Base-by-base conservation (phyloP, 2,329 filamentous ascomycete species). In the Davidsoniella neocaledoniae region DNA sequence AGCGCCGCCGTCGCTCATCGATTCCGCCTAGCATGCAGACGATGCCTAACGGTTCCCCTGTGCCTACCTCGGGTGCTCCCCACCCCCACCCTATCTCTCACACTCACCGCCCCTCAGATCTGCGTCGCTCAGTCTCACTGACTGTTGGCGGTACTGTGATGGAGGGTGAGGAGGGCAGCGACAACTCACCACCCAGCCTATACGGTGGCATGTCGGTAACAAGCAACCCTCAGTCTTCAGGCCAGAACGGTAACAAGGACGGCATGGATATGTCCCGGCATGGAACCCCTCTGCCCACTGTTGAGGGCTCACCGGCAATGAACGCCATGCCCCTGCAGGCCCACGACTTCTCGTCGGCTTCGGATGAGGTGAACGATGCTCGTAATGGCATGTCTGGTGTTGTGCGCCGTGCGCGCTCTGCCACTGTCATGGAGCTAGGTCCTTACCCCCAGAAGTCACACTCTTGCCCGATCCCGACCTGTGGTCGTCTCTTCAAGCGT, bases 361-460 rank as follows among this genome's bases (percentile, higher is more conserved):
- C 70, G 55, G 81, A 82, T 38, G 81, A 85, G 46, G 63, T 77
- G 47, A 66, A 74, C 19, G 62, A 77, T 61, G 61, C 79, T 69
- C 63, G 84, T 68, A 62, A 83, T 72, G 63, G 81, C 70, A 70
- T 85, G 76, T 79, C 80, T 54, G 85, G 82, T 53, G 86, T 86
- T 53, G 82, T 91, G 59, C 84, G 91, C 58, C 79, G 91, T 60
- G 91, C 91, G 56, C 81, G 90, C 56, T 95, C 88, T 57, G 90
- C 91, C 48, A 96, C 91, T 3, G 84, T 93, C 66, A 93, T 93
- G 83, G 91, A 98, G 65, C 77, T 95, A 55, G 87, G 86, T 29
- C 91, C 93, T 12, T 96, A 96, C 63, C 87, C 91, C 47, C 86
- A 94, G 63, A 98, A 98, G 68, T 94, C 88, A 39, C 91, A 98